Evolutionary conservation across 257 asterid species (phyloP).

Genomic region (Solanum dulcamara): DNA sequence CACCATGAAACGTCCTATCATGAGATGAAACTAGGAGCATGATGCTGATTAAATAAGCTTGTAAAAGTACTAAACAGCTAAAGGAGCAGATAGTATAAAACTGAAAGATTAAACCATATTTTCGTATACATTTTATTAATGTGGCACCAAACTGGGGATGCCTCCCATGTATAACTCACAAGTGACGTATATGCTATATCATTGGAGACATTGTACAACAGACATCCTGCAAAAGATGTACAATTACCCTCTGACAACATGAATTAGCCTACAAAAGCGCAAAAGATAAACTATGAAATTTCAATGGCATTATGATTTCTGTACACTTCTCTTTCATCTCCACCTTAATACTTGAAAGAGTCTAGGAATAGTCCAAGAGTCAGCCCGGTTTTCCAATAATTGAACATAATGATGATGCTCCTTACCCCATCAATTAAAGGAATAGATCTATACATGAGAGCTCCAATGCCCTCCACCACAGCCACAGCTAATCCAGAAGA

Average conservation of each 20-base stretch:
- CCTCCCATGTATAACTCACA: conserved; percentile 1
- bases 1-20: not conserved
- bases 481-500: conserved; percentile 88
- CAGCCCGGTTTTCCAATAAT: conserved; percentile 90
- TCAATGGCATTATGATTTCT: not conserved
- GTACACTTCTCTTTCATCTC: not conserved
- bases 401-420: conserved; percentile 43
- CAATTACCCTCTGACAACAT: not conserved
- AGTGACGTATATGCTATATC: not conserved
- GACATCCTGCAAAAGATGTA: not conserved
- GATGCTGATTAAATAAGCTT: not conserved
- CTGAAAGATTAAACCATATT: not conserved
- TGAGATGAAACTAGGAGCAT: not conserved
- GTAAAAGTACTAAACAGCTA: not conserved
- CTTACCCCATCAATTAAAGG: conserved; percentile 36
- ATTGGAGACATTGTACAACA: not conserved
- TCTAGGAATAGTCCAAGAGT: conserved; percentile 88
- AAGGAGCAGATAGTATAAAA: not conserved
- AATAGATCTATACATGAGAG: conserved; percentile 69
- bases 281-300: not conserved
- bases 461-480: conserved; percentile 92
- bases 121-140: not conserved
- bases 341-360: conserved; percentile 66
- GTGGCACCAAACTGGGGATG: not conserved
- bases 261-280: not conserved